Conservation (phyloP, 163 green algal genomes). For the Prototheca wickerhamii region DNA sequence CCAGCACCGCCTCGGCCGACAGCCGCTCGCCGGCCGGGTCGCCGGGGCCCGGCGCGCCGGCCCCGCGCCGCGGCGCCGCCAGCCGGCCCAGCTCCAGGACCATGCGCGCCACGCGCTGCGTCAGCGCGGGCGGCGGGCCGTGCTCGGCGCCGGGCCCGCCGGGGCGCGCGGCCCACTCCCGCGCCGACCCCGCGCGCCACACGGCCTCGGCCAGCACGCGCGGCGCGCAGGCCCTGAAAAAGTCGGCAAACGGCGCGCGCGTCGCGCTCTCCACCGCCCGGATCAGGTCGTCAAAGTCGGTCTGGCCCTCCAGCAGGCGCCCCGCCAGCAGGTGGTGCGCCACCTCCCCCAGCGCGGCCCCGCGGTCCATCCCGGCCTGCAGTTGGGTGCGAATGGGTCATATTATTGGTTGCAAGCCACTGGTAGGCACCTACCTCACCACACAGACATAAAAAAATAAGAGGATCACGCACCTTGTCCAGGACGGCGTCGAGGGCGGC, state of each 20-base stretch:
- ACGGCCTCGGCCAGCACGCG: no score
- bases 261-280: no score
- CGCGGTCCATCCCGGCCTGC: not conserved
- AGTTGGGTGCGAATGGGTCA: not conserved
- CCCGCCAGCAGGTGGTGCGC: no score
- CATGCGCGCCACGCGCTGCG: slow-evolving; percentile 3
- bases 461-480: not conserved
- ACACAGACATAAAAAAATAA: no score
- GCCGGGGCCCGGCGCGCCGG: not conserved
- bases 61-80: slow-evolving; percentile 8
- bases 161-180: not conserved
- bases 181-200: no score
- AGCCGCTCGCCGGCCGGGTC: slow-evolving; percentile 3
- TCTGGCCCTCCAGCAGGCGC: no score
- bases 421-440: not conserved
- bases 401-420: not conserved
- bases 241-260: no score
- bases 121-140: slow-evolving; percentile 4
- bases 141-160: not conserved
- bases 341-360: no score
- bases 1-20: slow-evolving; percentile 11
- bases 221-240: no score
- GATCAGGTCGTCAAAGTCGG: no score
- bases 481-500: slow-evolving; percentile 6
- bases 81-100: slow-evolving; percentile 15